These are phyloP conservation scores for Macrocybe sp. DNA, from an alignment of 1,284 basidiomycete genomes.

Conservation along the genomic window DNA sequence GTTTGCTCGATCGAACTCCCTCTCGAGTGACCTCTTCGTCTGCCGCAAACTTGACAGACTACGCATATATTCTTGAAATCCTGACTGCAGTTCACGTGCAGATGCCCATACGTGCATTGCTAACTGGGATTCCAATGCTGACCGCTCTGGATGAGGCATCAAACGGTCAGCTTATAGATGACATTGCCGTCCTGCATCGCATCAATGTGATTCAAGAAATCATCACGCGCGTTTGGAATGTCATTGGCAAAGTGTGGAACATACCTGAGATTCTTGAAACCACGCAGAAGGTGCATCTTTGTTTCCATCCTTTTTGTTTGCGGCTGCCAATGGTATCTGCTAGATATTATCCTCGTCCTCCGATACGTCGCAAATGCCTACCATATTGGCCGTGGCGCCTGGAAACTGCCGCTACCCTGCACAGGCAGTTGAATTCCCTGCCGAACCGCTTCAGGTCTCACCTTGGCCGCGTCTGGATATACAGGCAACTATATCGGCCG, in stretches of 20 bases:
- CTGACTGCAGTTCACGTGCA: constrained; percentile 66
- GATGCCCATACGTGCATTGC: constrained; percentile 66
- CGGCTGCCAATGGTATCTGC: neutral
- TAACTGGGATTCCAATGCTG: constrained; percentile 84
- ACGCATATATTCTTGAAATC: constrained; percentile 68
- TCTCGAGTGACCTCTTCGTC: constrained; percentile 37
- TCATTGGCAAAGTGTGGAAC: constrained; percentile 72
- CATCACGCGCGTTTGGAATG: constrained; percentile 59
- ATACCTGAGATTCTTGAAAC: constrained; percentile 46
- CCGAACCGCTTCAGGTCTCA: constrained; percentile 14
- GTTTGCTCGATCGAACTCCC: constrained; percentile 44
- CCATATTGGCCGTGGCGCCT: too few relatives aligned
- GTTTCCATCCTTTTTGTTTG: constrained; percentile 3
- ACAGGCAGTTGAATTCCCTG: constrained; percentile 28
- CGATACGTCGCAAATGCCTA: too few relatives aligned
- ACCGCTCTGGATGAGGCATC: constrained; percentile 66
- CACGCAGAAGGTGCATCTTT: constrained; percentile 48
- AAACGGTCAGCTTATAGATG: constrained; percentile 33
- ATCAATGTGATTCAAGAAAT: constrained; percentile 61
- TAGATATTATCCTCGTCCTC: constrained; percentile 30
- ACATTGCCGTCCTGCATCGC: constrained; percentile 39
- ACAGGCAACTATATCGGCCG: constrained; percentile 45
- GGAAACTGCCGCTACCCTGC: too few relatives aligned
- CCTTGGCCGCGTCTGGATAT: constrained; percentile 43
- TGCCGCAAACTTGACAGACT: constrained; percentile 69